A percentile compares a stretch with the other conserved stretches of the same genome.
These are phyloP conservation scores for Neopestalotiopsis clavispora DNA, from an alignment of 2,329 filamentous ascomycete genomes.

Conservation along the genomic window DNA sequence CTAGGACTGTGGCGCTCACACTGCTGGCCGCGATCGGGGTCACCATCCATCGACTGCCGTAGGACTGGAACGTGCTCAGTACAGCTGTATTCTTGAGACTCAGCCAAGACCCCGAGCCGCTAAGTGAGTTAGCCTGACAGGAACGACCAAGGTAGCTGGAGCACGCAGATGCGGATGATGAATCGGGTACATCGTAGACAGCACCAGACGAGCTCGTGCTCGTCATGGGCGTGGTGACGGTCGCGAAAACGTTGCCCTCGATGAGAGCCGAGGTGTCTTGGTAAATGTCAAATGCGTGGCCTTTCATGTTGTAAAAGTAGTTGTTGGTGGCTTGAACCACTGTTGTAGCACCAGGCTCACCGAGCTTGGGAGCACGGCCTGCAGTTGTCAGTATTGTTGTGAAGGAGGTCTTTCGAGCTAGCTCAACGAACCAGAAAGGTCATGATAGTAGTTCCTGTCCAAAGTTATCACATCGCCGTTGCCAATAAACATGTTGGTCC, in stretches of 20 bases:
- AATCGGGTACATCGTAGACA: constrained; percentile 2
- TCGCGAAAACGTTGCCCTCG: constrained; percentile 57
- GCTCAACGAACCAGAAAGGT: neutral
- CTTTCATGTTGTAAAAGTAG: constrained; percentile 26
- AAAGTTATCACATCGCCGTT: constrained; percentile 38
- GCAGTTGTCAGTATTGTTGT: too few relatives aligned
- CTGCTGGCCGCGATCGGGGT: neutral
- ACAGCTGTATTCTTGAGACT: neutral
- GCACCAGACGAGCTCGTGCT: neutral
- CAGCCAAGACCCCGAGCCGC: neutral
- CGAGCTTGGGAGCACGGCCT: constrained; percentile 2
- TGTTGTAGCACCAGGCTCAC: neutral
- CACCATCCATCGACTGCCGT: neutral
- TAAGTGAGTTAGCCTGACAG: neutral
- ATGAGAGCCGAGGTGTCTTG: constrained; percentile 34
- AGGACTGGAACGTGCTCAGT: neutral
- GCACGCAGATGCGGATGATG: neutral
- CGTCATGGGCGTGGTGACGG: neutral
- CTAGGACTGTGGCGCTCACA: too few relatives aligned
- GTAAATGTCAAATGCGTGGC: constrained; percentile 40
- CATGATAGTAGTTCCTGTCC: constrained; percentile 3
- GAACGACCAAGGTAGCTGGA: neutral
- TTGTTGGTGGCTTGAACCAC: constrained; percentile 2
- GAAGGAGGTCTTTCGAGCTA: too few relatives aligned
- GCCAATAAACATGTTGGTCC: constrained; percentile 33